A percentile compares a stretch with the other conserved stretches of the same genome.
Conservation (phyloP, 805 yeast genomes). For the Diddensiella transvaalensis region DNA sequence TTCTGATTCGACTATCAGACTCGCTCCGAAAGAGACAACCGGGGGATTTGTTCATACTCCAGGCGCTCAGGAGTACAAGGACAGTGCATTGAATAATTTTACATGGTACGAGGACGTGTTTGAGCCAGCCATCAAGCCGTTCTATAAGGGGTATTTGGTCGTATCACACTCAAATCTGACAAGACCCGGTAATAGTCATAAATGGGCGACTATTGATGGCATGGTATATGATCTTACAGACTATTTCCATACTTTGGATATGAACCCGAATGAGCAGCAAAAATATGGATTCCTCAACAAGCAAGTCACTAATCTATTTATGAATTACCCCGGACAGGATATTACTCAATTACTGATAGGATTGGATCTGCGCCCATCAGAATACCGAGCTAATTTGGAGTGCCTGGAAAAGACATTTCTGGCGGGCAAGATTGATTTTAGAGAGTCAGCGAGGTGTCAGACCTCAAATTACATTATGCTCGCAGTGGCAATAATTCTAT, state of each 20-base stretch:
- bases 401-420: conserved; percentile 36
- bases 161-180: conserved; percentile 30
- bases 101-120: conserved; percentile 33
- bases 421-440: conserved; percentile 35
- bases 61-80: conserved; percentile 27
- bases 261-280: conserved; percentile 27
- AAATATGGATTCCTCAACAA: conserved; percentile 29
- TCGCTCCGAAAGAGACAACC: conserved; percentile 23
- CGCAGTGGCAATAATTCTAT: conserved; percentile 34
- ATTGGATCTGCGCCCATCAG: conserved; percentile 22
- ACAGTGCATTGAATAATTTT: conserved; percentile 37
- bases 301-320: conserved; percentile 28
- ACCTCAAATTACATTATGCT: conserved; percentile 38
- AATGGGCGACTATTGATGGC: conserved; percentile 32
- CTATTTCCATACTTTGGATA: conserved; percentile 26
- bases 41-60: conserved; percentile 22
- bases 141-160: conserved; percentile 33
- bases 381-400: conserved; percentile 25
- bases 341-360: conserved; percentile 25
- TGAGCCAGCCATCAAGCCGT: conserved; percentile 39
- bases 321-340: conserved; percentile 33
- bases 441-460: conserved; percentile 33
- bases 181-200: conserved; percentile 20
- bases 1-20: conserved; percentile 16
- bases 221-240: conserved; percentile 35